Evolutionary conservation across 2,329 filamentous ascomycete genomes (phyloP).

Genomic region (Incumbomyces delicatus): DNA sequence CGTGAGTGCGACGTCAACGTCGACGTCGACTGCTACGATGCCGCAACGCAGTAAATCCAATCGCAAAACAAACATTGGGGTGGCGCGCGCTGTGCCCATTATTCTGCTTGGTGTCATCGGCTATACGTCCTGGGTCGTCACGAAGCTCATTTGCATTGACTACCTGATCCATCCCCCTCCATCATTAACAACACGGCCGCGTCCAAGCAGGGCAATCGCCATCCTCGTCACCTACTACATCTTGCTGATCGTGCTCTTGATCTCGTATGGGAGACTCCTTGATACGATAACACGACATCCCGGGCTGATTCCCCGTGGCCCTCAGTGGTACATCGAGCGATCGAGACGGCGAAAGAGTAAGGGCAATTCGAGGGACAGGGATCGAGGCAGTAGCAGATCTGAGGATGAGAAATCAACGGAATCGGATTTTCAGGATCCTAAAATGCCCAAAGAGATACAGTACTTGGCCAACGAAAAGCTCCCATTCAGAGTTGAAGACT

Average conservation of each 20-base stretch:
- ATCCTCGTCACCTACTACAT: constrained; percentile 66
- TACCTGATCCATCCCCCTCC: constrained; percentile 53
- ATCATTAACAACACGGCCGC: constrained; percentile 28
- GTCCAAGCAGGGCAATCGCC: constrained; percentile 52
- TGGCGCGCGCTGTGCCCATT: constrained; percentile 58
- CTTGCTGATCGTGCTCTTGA: constrained; percentile 56
- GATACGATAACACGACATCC: constrained; percentile 59
- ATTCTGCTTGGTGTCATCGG: constrained; percentile 56
- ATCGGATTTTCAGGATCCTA: constrained; percentile 17
- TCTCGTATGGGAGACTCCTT: constrained; percentile 62
- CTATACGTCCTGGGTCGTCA: constrained; percentile 63
- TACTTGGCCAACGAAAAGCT: neutral
- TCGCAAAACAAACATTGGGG: constrained; percentile 40
- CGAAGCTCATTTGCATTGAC: constrained; percentile 57
- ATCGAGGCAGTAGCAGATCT: neutral
- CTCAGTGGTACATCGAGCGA: constrained; percentile 26
- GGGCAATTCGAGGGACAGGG: constrained; percentile 3
- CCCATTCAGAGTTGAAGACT: constrained; percentile 19
- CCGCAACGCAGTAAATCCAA: constrained; percentile 9
- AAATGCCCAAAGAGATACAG: constrained; percentile 11
- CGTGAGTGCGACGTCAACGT: neutral
- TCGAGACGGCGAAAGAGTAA: constrained; percentile 18
- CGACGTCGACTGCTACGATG: neutral
- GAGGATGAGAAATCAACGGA: constrained; percentile 15
- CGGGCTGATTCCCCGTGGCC: constrained; percentile 61